Evolutionary conservation across 495 filamentous ascomycete species (phyloP), one percentile per base, ranked within the genome.

Genomic region (Hyaloscypha hepaticicola): DNA sequence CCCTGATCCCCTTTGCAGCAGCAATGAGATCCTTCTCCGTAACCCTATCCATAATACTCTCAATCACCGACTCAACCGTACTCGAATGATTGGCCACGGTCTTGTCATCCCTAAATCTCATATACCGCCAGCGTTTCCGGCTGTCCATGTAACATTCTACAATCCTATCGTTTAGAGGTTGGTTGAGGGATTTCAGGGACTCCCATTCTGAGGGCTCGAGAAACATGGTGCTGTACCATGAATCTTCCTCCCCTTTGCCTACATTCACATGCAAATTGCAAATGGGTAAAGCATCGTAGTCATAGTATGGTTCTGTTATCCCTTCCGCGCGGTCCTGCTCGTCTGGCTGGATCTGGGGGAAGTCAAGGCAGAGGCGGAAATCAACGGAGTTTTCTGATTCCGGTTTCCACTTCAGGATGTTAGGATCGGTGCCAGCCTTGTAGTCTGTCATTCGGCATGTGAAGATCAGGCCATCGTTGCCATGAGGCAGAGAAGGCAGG

Each of bases 391-490:
- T 99, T 70, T 99, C 95, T 27, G 88, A 77, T 5, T 88, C 88
- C 1, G 93, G 91, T 73, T 99, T 99, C 95, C 95, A 99, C 76
- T 99, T 99, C 25, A 99, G 80, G 66, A 97, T 97, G 70, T 94
- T 88, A 48, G 85, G 83, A 74, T 99, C 95, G 7, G 95, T 98
- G 67, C 95, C 95, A 60, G 88, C 88, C 67, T 86, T 85, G 79
- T 99, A 99, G 1, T 89, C 85, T 29, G 88, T 89, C 66, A 82
- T 88, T 60, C 91, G 87, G 73, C 93, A 96, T 34, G 95, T 97
- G 79, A 99, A 99, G 72, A 99, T 96, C 22, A 99, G 82, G 28
- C 95, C 95, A 75, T 99, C 95, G 70, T 96, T 97, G 34, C 95
- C 91, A 72, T 99, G 95, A 65, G 85, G 88, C 12, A 99, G 83